Base-by-base conservation (phyloP, 2,329 filamentous ascomycete genomes). In the Alternaria alternata region DNA sequence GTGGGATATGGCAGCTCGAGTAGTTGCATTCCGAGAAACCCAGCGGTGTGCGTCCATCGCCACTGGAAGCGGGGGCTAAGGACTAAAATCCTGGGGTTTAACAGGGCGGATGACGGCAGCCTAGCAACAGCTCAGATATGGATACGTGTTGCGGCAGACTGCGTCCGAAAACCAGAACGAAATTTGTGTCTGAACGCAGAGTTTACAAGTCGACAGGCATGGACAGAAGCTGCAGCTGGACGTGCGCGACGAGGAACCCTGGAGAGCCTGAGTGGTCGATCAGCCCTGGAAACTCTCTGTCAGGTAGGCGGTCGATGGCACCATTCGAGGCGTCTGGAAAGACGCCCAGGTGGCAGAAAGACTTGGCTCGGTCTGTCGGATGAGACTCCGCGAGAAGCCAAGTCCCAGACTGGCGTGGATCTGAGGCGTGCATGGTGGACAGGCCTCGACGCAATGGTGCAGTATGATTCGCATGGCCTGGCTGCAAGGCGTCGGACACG, bases 1-100 rank as follows among this genome's bases (percentile, higher is more conserved):
- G 46, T 49, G 32, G 46, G 46, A 49, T 38, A 38, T 49, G 46
- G 46, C 46, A 24, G 34, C 46, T 43, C 55, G 62, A 66, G 53
- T 64, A 57, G 61, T 56, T 60, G 63, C 42, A 59, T 70, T 71
- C 71, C 71, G 71, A 73, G 60, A 72, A 69, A 63, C 67, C 56
- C 56, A 62, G 66, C 71, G 69, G 59, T 65, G 54, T 56, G 55
- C 30, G 59, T 62, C 59, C 51, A 59, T 65, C 41, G 69, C 66
- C 67, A 71, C 63, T 62, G 57, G 56, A 51, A 54, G 67, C 65
- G 71, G 67, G 67, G 67, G 49, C 58, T 64, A 49, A 61, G 24
- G 67, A 51, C 58, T 64, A 49, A 63, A 42, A 62, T 67, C 59
- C 64, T 67, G 66, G 70, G 71, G 70, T 67, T 65, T 59, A 62